Base-by-base conservation (phyloP, 2,329 filamentous ascomycete species). In the Aspergillus hortae region DNA sequence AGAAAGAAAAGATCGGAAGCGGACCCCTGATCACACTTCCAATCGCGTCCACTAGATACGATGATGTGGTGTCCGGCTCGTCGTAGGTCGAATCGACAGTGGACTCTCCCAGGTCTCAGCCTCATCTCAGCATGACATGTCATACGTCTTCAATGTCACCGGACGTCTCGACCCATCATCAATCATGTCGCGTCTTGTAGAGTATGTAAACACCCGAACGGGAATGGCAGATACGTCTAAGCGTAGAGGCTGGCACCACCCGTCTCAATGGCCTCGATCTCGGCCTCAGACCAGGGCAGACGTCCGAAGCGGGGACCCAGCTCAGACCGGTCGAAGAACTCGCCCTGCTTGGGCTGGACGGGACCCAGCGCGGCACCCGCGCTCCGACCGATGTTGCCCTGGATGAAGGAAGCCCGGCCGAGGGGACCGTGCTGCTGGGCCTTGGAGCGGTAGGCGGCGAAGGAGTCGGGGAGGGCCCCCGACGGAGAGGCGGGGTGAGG, bases 201-300 rank as follows among this genome's bases (percentile, higher is more conserved):
- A 36, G 12, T 36, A 58, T 50, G 46, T 23, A 6, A 23, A 23
- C 21, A 23, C 21, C 21, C 21, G 6, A 23, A 23, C 21, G 21
- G 21, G 21, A 6, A 23, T 23, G 21, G 21, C 21, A 23, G 21
- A 23, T 23, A 47, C 45, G 35, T 62, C 69, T 71, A 83, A 56
- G 74, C 78, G 61, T 77, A 80, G 60, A 84, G 64, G 65, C 82
- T 87, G 32, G 92, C 94, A 52, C 94, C 94, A 50, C 92, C 94
- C 51, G 90, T 94, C 83, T 96, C 91, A 66, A 99, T 83, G 19
- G 91, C 92, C 73, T 97, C 94, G 55, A 99, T 99, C 82, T 99
- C 94, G 41, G 86, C 85, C 62, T 86, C 74, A 35, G 83, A 86
- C 75, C 92, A 88, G 11, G 84, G 81, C 45, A 83, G 77, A 59